Evolutionary conservation across 1,284 basidiomycete genomes (phyloP), one percentile per base, ranked within the genome.

Genomic region (Pterulicium gracile): DNA sequence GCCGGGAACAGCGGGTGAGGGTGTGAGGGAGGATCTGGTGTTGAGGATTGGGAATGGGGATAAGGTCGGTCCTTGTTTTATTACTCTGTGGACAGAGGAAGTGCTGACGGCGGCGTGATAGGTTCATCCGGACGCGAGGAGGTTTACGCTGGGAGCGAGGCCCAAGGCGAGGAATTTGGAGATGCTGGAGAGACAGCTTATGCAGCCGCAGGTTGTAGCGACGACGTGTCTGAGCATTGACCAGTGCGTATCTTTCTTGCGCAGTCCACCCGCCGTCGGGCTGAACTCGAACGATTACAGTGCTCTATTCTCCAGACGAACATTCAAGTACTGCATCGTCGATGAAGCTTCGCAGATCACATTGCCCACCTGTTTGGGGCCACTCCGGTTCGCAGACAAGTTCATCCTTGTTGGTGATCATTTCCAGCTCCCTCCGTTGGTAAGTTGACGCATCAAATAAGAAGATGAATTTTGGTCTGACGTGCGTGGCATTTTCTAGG

Each of bases 321-420:
- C 69, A 5, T 99, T 98, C 57, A 94, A 99, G 61, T 95, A 94
- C 58, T 98, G 95, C 65, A 97, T 98, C 49, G 85, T 98, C 12
- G 96, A 98, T 55, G 96, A 98, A 61, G 96, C 95, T 0, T 97
- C 94, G 0, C 96, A 99, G 61, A 94, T 98, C 52, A 97, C 95
- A 0, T 64, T 98, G 2, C 96, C 96, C 0, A 94, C 93, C 0
- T 97, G 92, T 58, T 69, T 98, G 1, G 95, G 96, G 0, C 95
- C 96, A 0, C 67, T 98, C 3, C 79, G 93, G 0, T 91, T 85
- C 55, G 91, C 93, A 2, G 77, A 92, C 42, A 88, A 75, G 45
- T 99, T 98, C 53, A 79, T 98, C 1, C 81, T 98, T 4, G 93
- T 98, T 7, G 95, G 95, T 2, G 95, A 98, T 61, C 95, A 98